Evolutionary conservation across 495 filamentous ascomycete genomes (phyloP), one percentile per base, ranked within the genome.

Genomic region (Aspergillus taichungensis): DNA sequence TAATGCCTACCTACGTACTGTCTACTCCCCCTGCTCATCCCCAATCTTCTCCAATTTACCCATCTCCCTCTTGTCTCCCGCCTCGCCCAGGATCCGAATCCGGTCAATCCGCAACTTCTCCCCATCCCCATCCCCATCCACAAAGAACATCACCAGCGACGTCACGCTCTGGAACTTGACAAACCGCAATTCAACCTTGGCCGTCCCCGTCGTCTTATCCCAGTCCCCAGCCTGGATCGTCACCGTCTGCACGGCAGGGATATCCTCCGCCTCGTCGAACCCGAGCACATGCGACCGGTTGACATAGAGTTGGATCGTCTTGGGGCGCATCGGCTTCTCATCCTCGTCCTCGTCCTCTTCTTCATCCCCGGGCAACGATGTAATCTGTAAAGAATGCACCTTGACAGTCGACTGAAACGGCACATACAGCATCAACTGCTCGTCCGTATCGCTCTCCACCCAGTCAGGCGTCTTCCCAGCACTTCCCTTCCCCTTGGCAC

Each of bases 391-490:
- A 5, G 88, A 88, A 60, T 95, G 90, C 28, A 96, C 76, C 73
- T 97, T 98, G 46, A 95, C 55, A 38, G 83, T 87, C 8, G 84
- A 80, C 63, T 88, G 82, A 64, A 98, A 95, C 7, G 92, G 92
- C 38, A 94, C 71, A 61, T 84, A 96, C 42, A 98, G 77, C 82
- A 98, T 86, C 47, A 98, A 63, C 73, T 98, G 94, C 69, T 96
- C 88, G 61, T 98, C 92, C n/a, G 90, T 95, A 59, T 96, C 94
- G 58, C 87, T 95, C 73, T 97, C 88, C n/a, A 96, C 79, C 87
- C 88, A 97, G 65, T 98, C 92, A 31, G 45, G 39, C 42, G 79
- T 78, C 34, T 61, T 56, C 6, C 36, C 56, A 8, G 62, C 62
- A 36, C 63, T 74, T 10, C 60, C 67, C 62, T 84, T 86, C 33